These are phyloP conservation scores for Lunasporangiospora selenospora DNA, from an alignment of 192 early-diverging fungal species.

Conservation along the genomic window DNA sequence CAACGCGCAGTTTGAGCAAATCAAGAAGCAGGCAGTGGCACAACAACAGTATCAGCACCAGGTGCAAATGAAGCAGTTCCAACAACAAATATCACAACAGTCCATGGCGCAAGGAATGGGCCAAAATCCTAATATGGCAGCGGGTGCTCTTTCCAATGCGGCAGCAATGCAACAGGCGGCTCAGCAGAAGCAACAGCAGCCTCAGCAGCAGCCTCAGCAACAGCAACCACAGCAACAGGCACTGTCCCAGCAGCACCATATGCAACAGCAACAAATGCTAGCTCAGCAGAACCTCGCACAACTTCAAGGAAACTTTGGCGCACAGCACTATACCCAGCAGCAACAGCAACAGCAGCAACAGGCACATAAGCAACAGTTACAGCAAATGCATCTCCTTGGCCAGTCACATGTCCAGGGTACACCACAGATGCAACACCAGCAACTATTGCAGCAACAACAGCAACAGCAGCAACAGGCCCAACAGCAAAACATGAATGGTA, in stretches of 20 bases:
- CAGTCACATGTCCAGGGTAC: conserved; percentile 21
- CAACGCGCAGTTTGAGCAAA: conserved; percentile 41
- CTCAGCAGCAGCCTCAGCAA: conserved; percentile 14
- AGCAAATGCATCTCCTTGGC: conserved; percentile 14
- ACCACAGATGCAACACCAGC: conserved; percentile 20
- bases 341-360: conserved; percentile 20
- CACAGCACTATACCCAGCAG: conserved; percentile 10
- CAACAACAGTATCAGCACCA: conserved; percentile 25
- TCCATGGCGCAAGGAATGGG: conserved; percentile 24
- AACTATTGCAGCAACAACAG: conserved; percentile 13
- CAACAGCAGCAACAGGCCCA: conserved; percentile 31
- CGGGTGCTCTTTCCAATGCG: conserved; percentile 12
- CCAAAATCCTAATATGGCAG: conserved; percentile 17
- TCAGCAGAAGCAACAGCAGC: conserved; percentile 41
- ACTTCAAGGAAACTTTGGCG: conserved; percentile 6
- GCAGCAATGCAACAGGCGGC: conserved; percentile 20
- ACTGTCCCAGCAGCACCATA: too few species aligned
- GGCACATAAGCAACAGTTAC: conserved; percentile 8
- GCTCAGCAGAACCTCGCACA: conserved; percentile 7
- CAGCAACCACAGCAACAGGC: conserved; percentile 43
- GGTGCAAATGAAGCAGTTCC: conserved; percentile 19
- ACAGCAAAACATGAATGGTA: conserved; percentile 22
- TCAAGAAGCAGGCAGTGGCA: conserved; percentile 26
- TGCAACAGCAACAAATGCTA: conserved; percentile 10
- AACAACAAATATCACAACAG: conserved; percentile 26